These are phyloP conservation scores for Davidsoniella eucalypti DNA, from an alignment of 2,329 filamentous ascomycete genomes.

Conservation along the genomic window DNA sequence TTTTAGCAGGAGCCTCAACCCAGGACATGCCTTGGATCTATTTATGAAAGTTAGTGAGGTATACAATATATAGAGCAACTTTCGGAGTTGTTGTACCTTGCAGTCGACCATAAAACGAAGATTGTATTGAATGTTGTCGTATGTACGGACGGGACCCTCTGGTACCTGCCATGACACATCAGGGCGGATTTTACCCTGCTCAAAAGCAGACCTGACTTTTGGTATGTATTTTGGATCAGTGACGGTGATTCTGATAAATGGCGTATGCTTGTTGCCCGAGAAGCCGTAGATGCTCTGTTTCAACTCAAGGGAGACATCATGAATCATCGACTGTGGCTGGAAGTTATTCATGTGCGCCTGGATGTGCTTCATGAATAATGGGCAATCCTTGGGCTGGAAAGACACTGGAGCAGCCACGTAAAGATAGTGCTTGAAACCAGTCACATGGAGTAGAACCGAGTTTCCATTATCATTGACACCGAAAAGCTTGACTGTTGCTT, in stretches of 20 bases:
- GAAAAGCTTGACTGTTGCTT: constrained; percentile 72
- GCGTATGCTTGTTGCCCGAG: constrained; percentile 80
- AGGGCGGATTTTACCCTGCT: constrained; percentile 67
- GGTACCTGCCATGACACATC: constrained; percentile 70
- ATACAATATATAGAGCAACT: no score
- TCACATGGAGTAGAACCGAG: constrained; percentile 88
- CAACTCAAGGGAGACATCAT: constrained; percentile 67
- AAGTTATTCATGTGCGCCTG: constrained; percentile 63
- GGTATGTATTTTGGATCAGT: constrained; percentile 75
- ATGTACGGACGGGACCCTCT: constrained; percentile 62
- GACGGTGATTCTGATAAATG: constrained; percentile 86
- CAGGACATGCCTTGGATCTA: constrained; percentile 90
- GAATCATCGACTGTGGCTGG: constrained; percentile 49
- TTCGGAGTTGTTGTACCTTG: constrained; percentile 35
- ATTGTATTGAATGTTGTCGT: constrained; percentile 91
- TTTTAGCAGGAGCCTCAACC: constrained; percentile 67
- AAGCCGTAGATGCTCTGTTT: constrained; percentile 88
- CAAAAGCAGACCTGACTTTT: constrained; percentile 58
- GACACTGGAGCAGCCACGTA: constrained; percentile 77
- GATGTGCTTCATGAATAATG: constrained; percentile 61
- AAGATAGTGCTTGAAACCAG: constrained; percentile 88
- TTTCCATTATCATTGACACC: constrained; percentile 73
- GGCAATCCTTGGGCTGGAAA: constrained; percentile 65
- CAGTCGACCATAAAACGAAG: constrained; percentile 97
- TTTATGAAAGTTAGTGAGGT: constrained; percentile 14